phyloP scores from a whole-genome alignment of 257 asterid genomes.

The Buddleja alternifolia region DNA sequence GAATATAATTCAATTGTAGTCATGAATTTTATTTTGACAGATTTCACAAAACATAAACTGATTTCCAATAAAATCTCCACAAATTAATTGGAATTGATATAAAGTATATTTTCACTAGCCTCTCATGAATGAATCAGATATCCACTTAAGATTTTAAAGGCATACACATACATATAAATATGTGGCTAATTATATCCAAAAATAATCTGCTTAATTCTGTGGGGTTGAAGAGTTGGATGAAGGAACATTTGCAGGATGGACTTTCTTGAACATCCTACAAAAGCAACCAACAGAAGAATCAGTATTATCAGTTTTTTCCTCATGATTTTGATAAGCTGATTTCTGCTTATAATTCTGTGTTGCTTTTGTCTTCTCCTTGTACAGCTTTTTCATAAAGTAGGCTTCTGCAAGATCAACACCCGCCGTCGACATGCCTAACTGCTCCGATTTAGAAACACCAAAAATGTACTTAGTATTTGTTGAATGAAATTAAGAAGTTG shows the following conservation, averaged over 20 bases:
- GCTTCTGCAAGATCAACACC: slow-evolving; percentile 40
- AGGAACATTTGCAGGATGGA: background rate
- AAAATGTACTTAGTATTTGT: too few relatives aligned
- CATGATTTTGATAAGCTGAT: background rate
- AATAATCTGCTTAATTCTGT: background rate
- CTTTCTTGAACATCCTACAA: slow-evolving; percentile 21
- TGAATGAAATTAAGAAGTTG: too few relatives aligned
- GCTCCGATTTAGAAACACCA: too few relatives aligned
- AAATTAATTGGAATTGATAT: too few relatives aligned
- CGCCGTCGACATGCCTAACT: slow-evolving; percentile 19
- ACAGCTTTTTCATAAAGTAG: slow-evolving; percentile 30
- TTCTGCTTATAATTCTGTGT: background rate
- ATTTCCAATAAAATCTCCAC: too few relatives aligned
- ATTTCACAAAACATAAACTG: too few relatives aligned
- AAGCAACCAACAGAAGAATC: slow-evolving; percentile 20
- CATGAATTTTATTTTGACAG: too few relatives aligned
- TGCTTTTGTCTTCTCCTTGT: slow-evolving; percentile 35
- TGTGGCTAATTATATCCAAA: background rate
- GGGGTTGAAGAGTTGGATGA: background rate
- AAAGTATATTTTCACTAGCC: too few relatives aligned
- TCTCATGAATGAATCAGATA: too few relatives aligned
- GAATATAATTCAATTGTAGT: too few relatives aligned
- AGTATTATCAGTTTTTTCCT: background rate
- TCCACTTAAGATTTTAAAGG: too few relatives aligned
- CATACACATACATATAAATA: background rate